Base-by-base conservation (phyloP, 2,329 filamentous ascomycete species). In the Fusarium illudens region DNA sequence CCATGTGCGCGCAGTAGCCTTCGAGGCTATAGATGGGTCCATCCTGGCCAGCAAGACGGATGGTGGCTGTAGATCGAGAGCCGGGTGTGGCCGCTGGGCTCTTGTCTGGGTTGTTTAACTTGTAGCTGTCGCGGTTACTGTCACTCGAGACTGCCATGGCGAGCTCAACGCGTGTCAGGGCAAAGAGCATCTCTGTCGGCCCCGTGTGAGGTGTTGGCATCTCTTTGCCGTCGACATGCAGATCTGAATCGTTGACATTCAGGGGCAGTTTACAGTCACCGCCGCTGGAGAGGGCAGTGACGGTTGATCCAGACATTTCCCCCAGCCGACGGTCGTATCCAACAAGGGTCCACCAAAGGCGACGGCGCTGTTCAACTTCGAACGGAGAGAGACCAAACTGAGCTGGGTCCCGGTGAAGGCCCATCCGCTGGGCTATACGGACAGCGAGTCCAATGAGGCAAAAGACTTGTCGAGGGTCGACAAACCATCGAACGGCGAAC, bases 281-380 rank as follows among this genome's bases (percentile, higher is more conserved):
- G 10, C 81, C 80, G 33, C 80, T 84, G 1, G 85, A 86, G 25
- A 88, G 79, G 1, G 85, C 86, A 5, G 85, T 88, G 56, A 88
- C 84, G 32, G 83, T 82, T 17, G 84, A 86, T 50, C 86, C 85
- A 4, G 87, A 85, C 76, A 92, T 85, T 75, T 93, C 90, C 59
- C 88, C 85, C 34, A 92, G 85, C 20, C 91, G 88, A 62, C 85
- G 83, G 75, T 94, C 91, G 67, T 92, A 90, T 25, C 87, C 82
- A 13, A 90, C 83, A 15, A 94, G 81, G 30, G 88, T 87, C 90
- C 90, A 93, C 90, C 90, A 93, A 2, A 93, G 79, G 34, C 91
- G 84, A 51, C 90, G 86, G n/a, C 90, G 85, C 77, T 91, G 85
- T 77, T 93, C 90, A 4, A 87, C 84, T 71, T 93, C 90, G 56